These are phyloP conservation scores for Ustilago esculenta DNA, from an alignment of 1,284 basidiomycete species.

Conservation along the genomic window DNA sequence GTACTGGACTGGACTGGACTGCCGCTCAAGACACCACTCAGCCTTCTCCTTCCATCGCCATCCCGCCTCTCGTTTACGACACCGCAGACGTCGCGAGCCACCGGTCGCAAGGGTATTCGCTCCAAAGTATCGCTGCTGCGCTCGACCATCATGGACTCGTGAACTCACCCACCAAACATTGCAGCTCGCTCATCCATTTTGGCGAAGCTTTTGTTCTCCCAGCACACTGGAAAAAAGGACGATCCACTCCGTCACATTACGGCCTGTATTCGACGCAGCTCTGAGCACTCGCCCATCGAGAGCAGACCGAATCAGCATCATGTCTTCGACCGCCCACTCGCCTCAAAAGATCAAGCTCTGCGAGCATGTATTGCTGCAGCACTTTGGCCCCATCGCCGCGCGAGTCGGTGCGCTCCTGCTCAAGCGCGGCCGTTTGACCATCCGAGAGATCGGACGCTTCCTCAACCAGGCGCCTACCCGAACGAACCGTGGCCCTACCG, in stretches of 20 bases:
- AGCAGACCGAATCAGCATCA: conserved; percentile 4
- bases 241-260: too few species aligned
- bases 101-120: too few species aligned
- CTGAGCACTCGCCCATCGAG: too few species aligned
- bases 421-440: conserved; percentile 81
- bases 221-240: not conserved
- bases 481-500: conserved; percentile 32
- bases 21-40: too few species aligned
- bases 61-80: not conserved
- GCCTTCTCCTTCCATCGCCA: conserved; percentile 4
- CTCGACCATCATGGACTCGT: conserved; percentile 9
- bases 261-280: too few species aligned
- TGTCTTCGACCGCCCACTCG: conserved; percentile 47
- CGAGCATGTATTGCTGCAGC: conserved; percentile 77
- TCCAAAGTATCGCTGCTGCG: not conserved
- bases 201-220: not conserved
- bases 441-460: conserved; percentile 69
- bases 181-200: not conserved
- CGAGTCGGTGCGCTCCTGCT: conserved; percentile 83
- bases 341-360: conserved; percentile 71
- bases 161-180: not conserved
- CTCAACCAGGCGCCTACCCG: conserved; percentile 47
- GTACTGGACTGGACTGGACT: too few species aligned
- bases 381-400: conserved; percentile 79
- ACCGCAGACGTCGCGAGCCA: too few species aligned